These are phyloP conservation scores for Kalaharituber pfeilii DNA, from an alignment of 2,329 filamentous ascomycete species.

Conservation along the genomic window DNA sequence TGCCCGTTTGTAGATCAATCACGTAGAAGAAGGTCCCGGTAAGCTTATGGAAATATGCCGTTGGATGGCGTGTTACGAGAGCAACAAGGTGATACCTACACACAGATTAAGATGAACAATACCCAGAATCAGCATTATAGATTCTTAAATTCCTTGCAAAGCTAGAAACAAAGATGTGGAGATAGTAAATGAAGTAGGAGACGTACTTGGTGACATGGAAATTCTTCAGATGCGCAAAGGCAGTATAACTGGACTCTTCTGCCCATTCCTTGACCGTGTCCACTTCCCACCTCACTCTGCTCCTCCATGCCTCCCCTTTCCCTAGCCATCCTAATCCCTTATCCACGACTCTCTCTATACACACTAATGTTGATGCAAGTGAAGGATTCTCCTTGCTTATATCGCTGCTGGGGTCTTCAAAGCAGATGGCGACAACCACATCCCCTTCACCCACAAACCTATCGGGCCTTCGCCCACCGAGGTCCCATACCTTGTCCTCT, in stretches of 20 bases:
- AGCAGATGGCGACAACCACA: constrained; percentile 20
- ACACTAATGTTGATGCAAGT: constrained; percentile 15
- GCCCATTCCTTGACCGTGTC: constrained; percentile 20
- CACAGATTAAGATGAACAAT: neutral
- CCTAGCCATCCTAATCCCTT: constrained; percentile 5
- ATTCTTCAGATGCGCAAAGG: constrained; percentile 22
- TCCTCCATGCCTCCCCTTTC: constrained; percentile 8
- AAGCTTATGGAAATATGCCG: constrained; percentile 20
- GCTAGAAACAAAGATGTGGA: neutral
- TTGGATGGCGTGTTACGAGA: constrained; percentile 22
- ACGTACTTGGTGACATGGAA: constrained; percentile 22
- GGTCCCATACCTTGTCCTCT: constrained; percentile 16
- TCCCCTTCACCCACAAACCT: constrained; percentile 21
- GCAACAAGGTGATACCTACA: constrained; percentile 20
- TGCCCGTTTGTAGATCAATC: constrained; percentile 16
- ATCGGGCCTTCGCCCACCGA: constrained; percentile 21
- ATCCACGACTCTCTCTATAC: constrained; percentile 10
- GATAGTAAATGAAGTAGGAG: neutral
- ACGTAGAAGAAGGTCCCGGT: constrained; percentile 22
- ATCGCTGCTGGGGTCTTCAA: constrained; percentile 5
- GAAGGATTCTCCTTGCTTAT: constrained; percentile 10
- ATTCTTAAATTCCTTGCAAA: neutral
- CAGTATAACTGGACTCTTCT: constrained; percentile 18
- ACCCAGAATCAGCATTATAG: neutral
- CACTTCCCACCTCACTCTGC: constrained; percentile 20